Percentiles rank a stretch among this genome's conserved stretches.
These are phyloP conservation scores for Tephrocybe sp. DNA, from an alignment of 768 basidiomycete species.

Conservation along the genomic window DNA sequence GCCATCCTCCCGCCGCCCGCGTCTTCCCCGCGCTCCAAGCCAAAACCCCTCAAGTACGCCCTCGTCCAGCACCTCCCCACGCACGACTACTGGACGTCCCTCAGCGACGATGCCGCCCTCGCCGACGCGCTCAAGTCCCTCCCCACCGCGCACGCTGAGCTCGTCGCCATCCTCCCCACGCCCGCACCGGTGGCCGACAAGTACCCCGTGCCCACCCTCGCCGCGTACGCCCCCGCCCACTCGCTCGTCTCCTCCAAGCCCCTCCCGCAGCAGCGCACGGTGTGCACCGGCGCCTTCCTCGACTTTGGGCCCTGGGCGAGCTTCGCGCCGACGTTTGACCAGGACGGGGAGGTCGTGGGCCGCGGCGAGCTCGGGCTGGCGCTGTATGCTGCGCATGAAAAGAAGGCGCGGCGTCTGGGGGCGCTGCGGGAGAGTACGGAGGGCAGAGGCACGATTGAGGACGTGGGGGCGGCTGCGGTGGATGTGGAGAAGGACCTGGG, in stretches of 20 bases:
- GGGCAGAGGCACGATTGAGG: conserved; percentile 26
- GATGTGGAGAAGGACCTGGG: background rate
- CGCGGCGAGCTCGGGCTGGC: conserved; percentile 59
- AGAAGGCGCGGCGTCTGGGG: conserved; percentile 20
- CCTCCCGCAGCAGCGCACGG: conserved; percentile 48
- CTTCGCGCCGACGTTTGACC: conserved; percentile 80
- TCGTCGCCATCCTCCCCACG: conserved; percentile 71
- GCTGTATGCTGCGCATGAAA: conserved; percentile 49
- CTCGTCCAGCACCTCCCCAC: conserved; percentile 77
- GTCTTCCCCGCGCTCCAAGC: conserved; percentile 11
- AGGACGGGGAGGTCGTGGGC: conserved; percentile 74
- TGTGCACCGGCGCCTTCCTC: conserved; percentile 68
- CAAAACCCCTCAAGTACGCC: conserved; percentile 58
- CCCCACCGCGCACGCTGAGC: conserved; percentile 68
- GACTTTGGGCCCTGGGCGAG: conserved; percentile 77
- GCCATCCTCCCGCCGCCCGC: conserved; percentile 46
- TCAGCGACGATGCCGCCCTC: conserved; percentile 44
- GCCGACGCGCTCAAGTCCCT: conserved; percentile 48
- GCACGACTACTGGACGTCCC: conserved; percentile 80
- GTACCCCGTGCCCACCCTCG: conserved; percentile 47
- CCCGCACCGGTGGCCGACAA: conserved; percentile 41
- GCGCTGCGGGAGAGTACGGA: conserved; percentile 23
- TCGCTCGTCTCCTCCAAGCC: conserved; percentile 39
- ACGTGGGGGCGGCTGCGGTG: conserved; percentile 11
- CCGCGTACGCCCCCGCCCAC: conserved; percentile 51